A percentile compares a stretch with the other conserved stretches of the same genome.
phyloP scores from a whole-genome alignment of 2,329 filamentous ascomycete genomes.

The Aspergillus sp. region DNA sequence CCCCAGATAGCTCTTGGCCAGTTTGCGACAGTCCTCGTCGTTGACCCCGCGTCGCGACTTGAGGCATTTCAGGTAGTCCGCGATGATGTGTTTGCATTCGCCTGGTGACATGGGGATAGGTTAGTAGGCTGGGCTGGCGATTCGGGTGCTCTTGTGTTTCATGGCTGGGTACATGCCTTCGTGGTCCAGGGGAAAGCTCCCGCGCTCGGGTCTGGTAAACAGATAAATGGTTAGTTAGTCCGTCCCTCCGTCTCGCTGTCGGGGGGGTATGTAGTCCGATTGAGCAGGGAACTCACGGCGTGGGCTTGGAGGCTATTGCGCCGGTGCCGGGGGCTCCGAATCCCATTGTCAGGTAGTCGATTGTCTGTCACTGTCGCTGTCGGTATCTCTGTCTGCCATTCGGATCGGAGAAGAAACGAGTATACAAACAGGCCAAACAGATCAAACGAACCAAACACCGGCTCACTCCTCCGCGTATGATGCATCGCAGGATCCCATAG shows the following conservation, averaged over 20 bases:
- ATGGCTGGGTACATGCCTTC: conserved; percentile 50
- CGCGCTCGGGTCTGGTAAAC: conserved; percentile 66
- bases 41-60: conserved; percentile 77
- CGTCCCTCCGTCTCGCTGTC: background rate
- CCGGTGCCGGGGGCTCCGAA: conserved; percentile 64
- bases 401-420: conserved; percentile 19
- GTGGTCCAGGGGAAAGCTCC: conserved; percentile 93
- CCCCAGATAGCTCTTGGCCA: conserved; percentile 79
- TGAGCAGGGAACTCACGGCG: conserved; percentile 47
- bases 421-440: conserved; percentile 15
- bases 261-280: background rate
- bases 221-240: conserved; percentile 2
- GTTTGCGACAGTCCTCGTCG: conserved; percentile 69
- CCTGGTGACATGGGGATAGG: conserved; percentile 40
- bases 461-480: too few relatives aligned
- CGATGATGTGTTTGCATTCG: conserved; percentile 88
- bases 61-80: conserved; percentile 75
- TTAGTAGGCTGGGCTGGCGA: background rate
- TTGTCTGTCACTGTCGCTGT: conserved; percentile 5
- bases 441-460: conserved; percentile 8
- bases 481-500: background rate
- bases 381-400: too few relatives aligned
- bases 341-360: conserved; percentile 27
- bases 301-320: conserved; percentile 56
- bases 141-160: background rate